Evolutionary conservation across 148 eudicot genomes (phyloP), one percentile per base, ranked within the genome.

Genomic region (Gaultheria prostrata): DNA sequence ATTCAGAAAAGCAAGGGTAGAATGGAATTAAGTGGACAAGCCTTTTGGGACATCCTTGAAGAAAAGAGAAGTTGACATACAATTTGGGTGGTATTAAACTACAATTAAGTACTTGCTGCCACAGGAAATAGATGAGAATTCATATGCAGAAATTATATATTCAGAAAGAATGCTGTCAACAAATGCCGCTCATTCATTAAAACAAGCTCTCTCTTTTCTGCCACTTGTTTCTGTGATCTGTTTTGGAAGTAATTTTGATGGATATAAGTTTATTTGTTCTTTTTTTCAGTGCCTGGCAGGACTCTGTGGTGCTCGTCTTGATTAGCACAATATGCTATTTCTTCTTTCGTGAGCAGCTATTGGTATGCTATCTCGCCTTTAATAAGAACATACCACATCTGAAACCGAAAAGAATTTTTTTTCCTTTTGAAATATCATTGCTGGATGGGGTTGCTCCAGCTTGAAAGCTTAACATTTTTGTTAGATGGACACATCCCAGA

Each of bases 281-380:
- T 82, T 88, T 82, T 30, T 89, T 87, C 93, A 96, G 98, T 84
- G 91, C 89, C 73, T 96, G 95, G 98, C 97, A 94, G 89, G 98
- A 96, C 79, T 96, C 94, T 77, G 94, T 93, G 86, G 97, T 94
- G 88, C 94, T 95, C 39, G 93, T 92, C 84, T 81, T 95, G 85
- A 91, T 95, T 75, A 92, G 98, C 90, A 90, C 97, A 69, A 89
- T 95, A 76, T 95, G 98, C 87, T 96, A 96, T 84, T 96, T 96
- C 91, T 96, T 96, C 91, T 96, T 91, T 85, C 92, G 94, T 46
- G 98, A 94, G 93, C 98, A 96, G 87, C 93, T 96, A 50, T 83
- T 96, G 97, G 98, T 95, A 86, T 82, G 90, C 78, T 26, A 7
- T 83, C 75, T 79, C 67, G 8, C 85, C 70, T 20, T 33, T 30